These are phyloP conservation scores for Urtica urens DNA, from an alignment of 306 rosid genomes.

Conservation along the genomic window DNA sequence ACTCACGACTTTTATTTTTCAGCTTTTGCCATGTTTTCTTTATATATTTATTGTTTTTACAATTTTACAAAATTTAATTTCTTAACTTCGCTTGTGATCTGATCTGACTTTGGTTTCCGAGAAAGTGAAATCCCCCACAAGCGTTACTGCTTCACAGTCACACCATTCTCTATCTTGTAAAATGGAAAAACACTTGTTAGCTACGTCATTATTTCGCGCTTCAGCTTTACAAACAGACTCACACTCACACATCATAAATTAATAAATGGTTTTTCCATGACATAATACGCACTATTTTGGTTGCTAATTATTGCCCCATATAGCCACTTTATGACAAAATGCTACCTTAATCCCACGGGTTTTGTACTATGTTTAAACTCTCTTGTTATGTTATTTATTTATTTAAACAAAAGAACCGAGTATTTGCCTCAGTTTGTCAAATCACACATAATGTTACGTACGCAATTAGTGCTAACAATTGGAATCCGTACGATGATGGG, in stretches of 20 bases:
- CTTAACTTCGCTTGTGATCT: background rate
- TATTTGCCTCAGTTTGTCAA: too few species aligned
- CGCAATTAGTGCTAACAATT: too few species aligned
- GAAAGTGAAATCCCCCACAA: constrained; percentile 35
- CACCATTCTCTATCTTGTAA: constrained; percentile 3
- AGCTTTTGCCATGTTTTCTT: constrained; percentile 5
- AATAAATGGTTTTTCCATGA: too few species aligned
- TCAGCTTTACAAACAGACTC: background rate
- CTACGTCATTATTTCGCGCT: constrained; percentile 17
- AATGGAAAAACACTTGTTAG: constrained; percentile 24
- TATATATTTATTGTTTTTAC: background rate
- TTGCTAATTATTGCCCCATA: too few species aligned
- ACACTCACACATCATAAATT: background rate
- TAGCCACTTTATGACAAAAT: too few species aligned
- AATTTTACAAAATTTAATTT: background rate
- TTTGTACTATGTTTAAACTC: too few species aligned
- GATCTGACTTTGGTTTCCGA: constrained; percentile 56
- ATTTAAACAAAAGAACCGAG: too few species aligned
- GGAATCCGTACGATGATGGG: too few species aligned
- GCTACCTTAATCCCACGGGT: too few species aligned
- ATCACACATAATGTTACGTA: too few species aligned
- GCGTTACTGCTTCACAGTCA: constrained; percentile 4
- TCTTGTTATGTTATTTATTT: too few species aligned
- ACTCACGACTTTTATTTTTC: background rate
- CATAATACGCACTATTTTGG: too few species aligned